Conservation (phyloP, 805 yeast species). For the Torulaspora maleeae region DNA sequence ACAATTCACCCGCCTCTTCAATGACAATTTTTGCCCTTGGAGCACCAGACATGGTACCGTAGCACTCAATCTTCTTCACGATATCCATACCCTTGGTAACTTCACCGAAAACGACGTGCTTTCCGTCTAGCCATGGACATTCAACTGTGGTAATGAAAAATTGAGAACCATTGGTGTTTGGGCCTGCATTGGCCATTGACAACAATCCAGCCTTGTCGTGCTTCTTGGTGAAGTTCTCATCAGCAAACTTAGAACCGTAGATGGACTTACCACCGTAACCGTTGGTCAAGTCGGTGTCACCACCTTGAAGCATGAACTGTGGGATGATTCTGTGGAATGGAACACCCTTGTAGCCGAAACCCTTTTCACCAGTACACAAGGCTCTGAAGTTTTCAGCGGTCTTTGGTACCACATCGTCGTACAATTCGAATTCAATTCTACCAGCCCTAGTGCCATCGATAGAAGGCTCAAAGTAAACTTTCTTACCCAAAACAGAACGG, state of each 20-base stretch:
- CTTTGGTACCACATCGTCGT: slow-evolving; percentile 54
- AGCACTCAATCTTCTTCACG: slow-evolving; percentile 56
- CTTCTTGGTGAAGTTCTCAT: slow-evolving; percentile 59
- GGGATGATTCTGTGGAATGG: slow-evolving; percentile 93
- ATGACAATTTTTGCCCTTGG: slow-evolving; percentile 61
- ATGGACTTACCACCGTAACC: slow-evolving; percentile 93
- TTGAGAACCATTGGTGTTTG: slow-evolving; percentile 89
- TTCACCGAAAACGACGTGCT: slow-evolving; percentile 76
- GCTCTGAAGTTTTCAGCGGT: slow-evolving; percentile 80
- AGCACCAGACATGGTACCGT: slow-evolving; percentile 64
- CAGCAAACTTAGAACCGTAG: slow-evolving; percentile 62
- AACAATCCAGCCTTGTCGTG: slow-evolving; percentile 78
- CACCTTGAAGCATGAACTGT: slow-evolving; percentile 95
- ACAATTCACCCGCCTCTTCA: slow-evolving; percentile 55
- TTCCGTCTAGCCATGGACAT: slow-evolving; percentile 74
- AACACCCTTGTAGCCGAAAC: slow-evolving; percentile 75
- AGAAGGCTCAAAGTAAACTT: slow-evolving; percentile 55
- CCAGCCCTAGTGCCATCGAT: slow-evolving; percentile 48
- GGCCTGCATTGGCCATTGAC: slow-evolving; percentile 93
- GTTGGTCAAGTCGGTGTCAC: slow-evolving; percentile 79
- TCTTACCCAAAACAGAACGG: slow-evolving; percentile 44
- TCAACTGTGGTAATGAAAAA: slow-evolving; percentile 81
- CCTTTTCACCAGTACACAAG: slow-evolving; percentile 85
- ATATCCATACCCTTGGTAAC: slow-evolving; percentile 60
- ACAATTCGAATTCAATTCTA: slow-evolving; percentile 36